phyloP scores from a whole-genome alignment of 1,284 basidiomycete genomes.

The Fistulina hepatica region DNA sequence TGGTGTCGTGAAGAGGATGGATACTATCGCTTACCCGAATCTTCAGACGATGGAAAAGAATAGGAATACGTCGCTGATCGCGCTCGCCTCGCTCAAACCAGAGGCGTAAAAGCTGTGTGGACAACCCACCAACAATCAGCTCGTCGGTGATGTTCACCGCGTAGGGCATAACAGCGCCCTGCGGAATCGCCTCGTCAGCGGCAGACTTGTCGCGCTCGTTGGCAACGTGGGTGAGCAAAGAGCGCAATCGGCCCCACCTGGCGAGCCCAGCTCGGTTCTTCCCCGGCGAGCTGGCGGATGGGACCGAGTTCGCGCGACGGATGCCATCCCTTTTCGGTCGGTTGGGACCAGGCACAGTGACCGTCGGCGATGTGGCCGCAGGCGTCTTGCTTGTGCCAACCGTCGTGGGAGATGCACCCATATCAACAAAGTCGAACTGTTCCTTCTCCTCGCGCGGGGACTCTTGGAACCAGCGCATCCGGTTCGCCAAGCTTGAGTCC shows the following conservation, averaged over 20 bases:
- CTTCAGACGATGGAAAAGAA: constrained; percentile 78
- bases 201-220: no score
- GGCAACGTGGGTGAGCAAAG: constrained; percentile 49
- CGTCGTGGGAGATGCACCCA: constrained; percentile 10
- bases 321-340: no score
- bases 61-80: constrained; percentile 72
- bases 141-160: constrained; percentile 77
- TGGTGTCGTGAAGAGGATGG: constrained; percentile 67
- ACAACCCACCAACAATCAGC: constrained; percentile 72
- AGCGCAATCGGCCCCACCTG: constrained; percentile 53
- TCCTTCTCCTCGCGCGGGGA: constrained; percentile 37
- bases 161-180: constrained; percentile 30
- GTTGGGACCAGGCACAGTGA: background rate
- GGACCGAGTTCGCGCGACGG: constrained; percentile 35
- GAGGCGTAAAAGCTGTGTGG: constrained; percentile 75
- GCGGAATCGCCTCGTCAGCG: constrained; percentile 17
- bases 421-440: constrained; percentile 25
- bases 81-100: constrained; percentile 92
- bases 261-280: constrained; percentile 25
- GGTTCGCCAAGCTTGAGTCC: constrained; percentile 36
- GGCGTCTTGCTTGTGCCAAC: background rate
- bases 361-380: no score
- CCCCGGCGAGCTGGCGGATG: constrained; percentile 24
- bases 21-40: constrained; percentile 81
- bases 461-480: constrained; percentile 47